These are phyloP conservation scores for Dendrocalamus latiflorus DNA, from an alignment of 202 grass and related monocot genomes.

Conservation along the genomic window DNA sequence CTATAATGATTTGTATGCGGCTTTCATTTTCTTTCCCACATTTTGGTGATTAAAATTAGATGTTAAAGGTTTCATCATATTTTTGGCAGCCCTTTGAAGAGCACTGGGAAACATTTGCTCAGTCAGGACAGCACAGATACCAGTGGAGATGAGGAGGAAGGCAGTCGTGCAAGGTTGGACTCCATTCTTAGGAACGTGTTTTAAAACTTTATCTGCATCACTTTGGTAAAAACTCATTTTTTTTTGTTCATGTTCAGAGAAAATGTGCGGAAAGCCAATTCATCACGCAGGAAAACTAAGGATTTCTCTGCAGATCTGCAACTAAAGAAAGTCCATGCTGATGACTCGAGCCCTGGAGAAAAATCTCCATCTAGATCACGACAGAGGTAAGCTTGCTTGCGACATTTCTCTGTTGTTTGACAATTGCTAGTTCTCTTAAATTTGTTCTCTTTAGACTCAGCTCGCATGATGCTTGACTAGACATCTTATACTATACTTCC, in stretches of 20 bases:
- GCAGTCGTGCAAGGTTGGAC: conserved; percentile 50
- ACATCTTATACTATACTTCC: background rate
- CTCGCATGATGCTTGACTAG: background rate
- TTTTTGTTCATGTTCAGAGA: conserved; percentile 29
- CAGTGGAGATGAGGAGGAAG: conserved; percentile 50
- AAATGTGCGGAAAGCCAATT: conserved; percentile 39
- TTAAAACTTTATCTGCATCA: background rate
- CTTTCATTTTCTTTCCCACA: background rate
- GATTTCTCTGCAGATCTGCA: conserved; percentile 30
- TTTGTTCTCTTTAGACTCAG: background rate
- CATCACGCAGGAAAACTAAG: conserved; percentile 46
- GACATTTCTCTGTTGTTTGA: background rate
- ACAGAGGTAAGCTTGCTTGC: conserved; percentile 20
- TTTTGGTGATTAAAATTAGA: conserved; percentile 13
- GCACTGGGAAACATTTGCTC: conserved; percentile 37
- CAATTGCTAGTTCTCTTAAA: conserved; percentile 3
- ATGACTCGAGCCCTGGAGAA: conserved; percentile 28
- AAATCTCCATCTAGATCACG: conserved; percentile 25
- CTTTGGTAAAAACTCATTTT: background rate
- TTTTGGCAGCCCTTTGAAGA: conserved; percentile 46
- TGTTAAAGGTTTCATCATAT: conserved; percentile 4
- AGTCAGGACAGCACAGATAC: conserved; percentile 34
- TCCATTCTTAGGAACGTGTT: background rate
- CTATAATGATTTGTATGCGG: background rate
- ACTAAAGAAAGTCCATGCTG: conserved; percentile 14